Base-by-base conservation (phyloP, 805 yeast genomes). In the Pichia gijzeniarum region DNA sequence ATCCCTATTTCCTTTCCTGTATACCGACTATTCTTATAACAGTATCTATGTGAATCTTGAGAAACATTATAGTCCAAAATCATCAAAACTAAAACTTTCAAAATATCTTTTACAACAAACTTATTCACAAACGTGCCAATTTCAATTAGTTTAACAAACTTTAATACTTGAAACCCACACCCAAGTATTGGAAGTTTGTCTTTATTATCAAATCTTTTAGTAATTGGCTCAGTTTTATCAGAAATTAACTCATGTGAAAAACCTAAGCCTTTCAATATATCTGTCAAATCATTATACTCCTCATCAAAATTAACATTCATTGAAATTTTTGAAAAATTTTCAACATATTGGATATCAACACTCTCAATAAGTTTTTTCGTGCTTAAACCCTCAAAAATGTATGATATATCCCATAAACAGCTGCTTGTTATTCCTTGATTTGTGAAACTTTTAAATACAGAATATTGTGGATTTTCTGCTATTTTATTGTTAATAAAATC, bases 121-220 rank as follows among this genome's bases (percentile, higher is more conserved):
- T 18, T 22, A 3, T 18, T 14, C 2, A 34, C 9, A 38, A 18
- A 14, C n/a, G n/a, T 12, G 5, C 28, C 16, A 30, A 19, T 28
- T 19, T 40, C 32, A n/a, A 43, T 28, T 4, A 39, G 18, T 21
- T 47, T 37, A 8, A 47, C 34, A 34, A 32, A 36, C 31, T 41
- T 49, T 1, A 30, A 18, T 13, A 40, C 35, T 27, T 48, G 45
- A 20, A 48, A 19, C 6, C 47, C 51, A 48, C 49, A 45, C 18
- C 47, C 49, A 25, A 35, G 16, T 5, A 13, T 5, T 36, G 50
- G 47, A 10, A 47, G 21, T 3, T 20, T 34, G 8, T 40, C 10
- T 27, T 47, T 47, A 18, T 38, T 30, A 38, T 47, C 50, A 40
- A 47, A 47, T 12, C 9, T 39, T 25, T 19, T 40, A 5, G 19